Evolutionary conservation across 108 stramenopile species (phyloP), one percentile per base, ranked within the genome.

Genomic region (Skeletonema potamos): DNA sequence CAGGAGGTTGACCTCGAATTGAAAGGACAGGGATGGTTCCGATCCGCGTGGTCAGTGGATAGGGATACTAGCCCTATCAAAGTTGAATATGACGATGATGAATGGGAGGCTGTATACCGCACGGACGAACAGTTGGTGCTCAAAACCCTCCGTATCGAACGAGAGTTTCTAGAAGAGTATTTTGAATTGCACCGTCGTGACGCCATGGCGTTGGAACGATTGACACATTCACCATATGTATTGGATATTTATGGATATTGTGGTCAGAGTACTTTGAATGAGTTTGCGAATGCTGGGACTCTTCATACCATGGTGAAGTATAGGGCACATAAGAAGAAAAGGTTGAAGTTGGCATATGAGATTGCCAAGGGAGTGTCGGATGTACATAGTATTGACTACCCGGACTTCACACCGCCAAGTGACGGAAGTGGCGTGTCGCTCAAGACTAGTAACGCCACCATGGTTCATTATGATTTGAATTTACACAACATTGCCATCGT

Each of bases 401-500:
- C 48, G 22, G 48, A 51, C 22, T 51, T 51, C 22, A 51, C 39
- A 41, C 15, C 39, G 0, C 15, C 13, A 41, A 41, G 39, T 41
- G 39, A 10, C 22, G 22, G 22, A 22, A 51, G 48, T 4, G 22
- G 20, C n/a, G 22, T 51, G 48, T 20, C 20, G 6, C 39, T 41
- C 15, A 11, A 37, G 24, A 57, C 22, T 6, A 70, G 15, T 26
- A 60, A 68, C 6, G 68, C 68, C n/a, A 64, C 73, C 6, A 75
- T 95, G 84, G 90, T 86, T 17, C 91, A 95, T 66, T 91, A 92
- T 77, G 94, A 95, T 68, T 68, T 95, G 27, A 90, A 87, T 59
- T 51, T 18, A 5, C 48, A 51, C 48, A 51, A 51, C 9, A 51
- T 51, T 51, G 48, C 48, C 22, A 4, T 51, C 4, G 66, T 75